Conservation (phyloP, 163 green algal genomes). For the Chlamydomonas reinhardtii region DNA sequence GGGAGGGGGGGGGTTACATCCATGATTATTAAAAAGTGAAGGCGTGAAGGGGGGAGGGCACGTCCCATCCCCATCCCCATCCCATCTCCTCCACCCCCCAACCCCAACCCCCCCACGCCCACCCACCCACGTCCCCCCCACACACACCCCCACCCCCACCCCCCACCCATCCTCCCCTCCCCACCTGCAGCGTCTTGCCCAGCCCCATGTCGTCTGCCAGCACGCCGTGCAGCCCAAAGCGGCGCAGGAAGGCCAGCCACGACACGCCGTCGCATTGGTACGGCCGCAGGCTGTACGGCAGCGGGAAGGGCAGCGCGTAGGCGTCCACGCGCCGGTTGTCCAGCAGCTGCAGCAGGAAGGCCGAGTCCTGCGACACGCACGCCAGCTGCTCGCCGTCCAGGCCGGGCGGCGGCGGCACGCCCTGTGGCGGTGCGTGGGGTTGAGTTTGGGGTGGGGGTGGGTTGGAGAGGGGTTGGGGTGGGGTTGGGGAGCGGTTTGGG, state of each 20-base stretch:
- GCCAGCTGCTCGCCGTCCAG: conserved; percentile 72
- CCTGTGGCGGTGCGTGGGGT: conserved; percentile 13
- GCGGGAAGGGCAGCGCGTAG: conserved; percentile 63
- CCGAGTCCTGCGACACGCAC: conserved; percentile 69
- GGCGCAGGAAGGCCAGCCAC: conserved; percentile 97
- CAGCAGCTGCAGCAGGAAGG: conserved; percentile 92
- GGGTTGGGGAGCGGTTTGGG: too few species aligned
- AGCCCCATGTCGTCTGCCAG: conserved; percentile 97
- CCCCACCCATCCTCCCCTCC: not conserved
- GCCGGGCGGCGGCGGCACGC: conserved; percentile 64
- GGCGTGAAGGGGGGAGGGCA: too few species aligned
- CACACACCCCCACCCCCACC: conserved; percentile 51
- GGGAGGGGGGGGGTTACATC: not conserved
- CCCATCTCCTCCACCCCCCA: too few species aligned
- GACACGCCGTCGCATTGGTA: conserved; percentile 97
- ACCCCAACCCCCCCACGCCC: too few species aligned
- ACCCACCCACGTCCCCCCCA: too few species aligned
- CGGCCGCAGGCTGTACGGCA: conserved; percentile 74
- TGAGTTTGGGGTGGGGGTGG: not conserved
- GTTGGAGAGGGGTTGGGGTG: not conserved
- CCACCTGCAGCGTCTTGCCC: conserved; percentile 86
- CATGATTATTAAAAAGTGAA: too few species aligned
- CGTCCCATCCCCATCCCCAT: too few species aligned
- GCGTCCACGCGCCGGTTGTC: conserved; percentile 83
- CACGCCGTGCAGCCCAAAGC: conserved; percentile 94